Conservation (phyloP, 495 filamentous ascomycete genomes). For the Stereocaulon alpinum region DNA sequence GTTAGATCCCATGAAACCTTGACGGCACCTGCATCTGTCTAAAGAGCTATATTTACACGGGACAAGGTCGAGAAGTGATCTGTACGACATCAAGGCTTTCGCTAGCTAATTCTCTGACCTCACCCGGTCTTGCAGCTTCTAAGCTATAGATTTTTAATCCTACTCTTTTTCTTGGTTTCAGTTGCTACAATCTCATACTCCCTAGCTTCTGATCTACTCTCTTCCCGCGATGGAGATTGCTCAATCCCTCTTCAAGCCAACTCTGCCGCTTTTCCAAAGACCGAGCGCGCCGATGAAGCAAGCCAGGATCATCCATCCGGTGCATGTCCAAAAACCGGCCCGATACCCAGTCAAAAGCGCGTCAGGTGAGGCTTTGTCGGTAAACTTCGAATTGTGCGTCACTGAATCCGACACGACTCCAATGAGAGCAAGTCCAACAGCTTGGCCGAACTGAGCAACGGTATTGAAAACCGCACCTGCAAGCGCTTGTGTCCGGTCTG, state of each 20-base stretch:
- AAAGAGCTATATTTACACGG: too few species aligned
- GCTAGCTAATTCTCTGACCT: too few species aligned
- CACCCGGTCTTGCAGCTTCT: too few species aligned
- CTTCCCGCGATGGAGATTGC: too few species aligned
- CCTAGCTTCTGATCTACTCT: too few species aligned
- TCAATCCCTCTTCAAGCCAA: slow-evolving; percentile 24
- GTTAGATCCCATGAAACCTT: too few species aligned
- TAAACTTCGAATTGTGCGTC: slow-evolving; percentile 28
- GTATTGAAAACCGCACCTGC: slow-evolving; percentile 59
- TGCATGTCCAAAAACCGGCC: slow-evolving; percentile 42
- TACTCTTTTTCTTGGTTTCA: too few species aligned
- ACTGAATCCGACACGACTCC: slow-evolving; percentile 45
- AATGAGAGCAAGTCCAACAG: slow-evolving; percentile 46
- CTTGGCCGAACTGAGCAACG: slow-evolving; percentile 49
- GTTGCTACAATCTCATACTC: too few species aligned
- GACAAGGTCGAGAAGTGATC: too few species aligned
- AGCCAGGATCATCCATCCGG: slow-evolving; percentile 33
- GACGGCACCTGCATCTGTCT: too few species aligned
- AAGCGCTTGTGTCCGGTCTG: slow-evolving; percentile 45
- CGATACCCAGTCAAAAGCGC: slow-evolving; percentile 43
- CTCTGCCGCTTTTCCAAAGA: slow-evolving; percentile 23
- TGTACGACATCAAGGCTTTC: too few species aligned
- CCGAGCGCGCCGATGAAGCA: slow-evolving; percentile 33
- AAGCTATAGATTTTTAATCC: too few species aligned
- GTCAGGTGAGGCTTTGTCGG: slow-evolving; percentile 21